Evolutionary conservation across 805 yeast genomes (phyloP), one percentile per base, ranked within the genome.

Genomic region (Sungouiella blattae): DNA sequence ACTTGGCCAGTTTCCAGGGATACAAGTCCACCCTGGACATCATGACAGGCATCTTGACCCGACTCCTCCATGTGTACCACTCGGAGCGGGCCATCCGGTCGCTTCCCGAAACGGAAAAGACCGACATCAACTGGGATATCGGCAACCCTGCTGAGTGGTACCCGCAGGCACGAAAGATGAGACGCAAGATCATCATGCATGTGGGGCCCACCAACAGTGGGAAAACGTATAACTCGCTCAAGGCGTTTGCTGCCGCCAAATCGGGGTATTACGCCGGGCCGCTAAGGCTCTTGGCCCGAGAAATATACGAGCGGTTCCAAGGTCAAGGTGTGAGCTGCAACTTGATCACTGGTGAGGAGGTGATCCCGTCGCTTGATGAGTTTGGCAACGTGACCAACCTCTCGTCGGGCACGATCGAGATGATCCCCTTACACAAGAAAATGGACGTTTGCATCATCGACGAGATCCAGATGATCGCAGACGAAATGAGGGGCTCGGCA

Each of bases 151-250:
- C 68, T 4, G 64, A 64, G 45, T 84, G 95, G 88, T 93, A 71
- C 50, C 96, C 98, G 0, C 78, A 71, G 29, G 94, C 98, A 0
- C 69, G 98, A 26, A 75, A 78, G 43, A 67, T 87, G 65, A 80
- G 78, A 44, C 68, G 99, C 26, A 80, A 83, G 33, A 71, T 93
- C 32, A 73, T 83, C n/a, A 75, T 93, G 79, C 99, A 93, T 56
- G 86, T 93, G 8, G 99, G 99, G 0, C 98, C 99, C 1, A 93
- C 99, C 0, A 93, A 93, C 57, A 81, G 93, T 46, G 99, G 99
- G 9, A 93, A 93, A 52, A 93, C 98, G 0, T 85, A 86, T 53
- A 73, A 76, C 31, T 95, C 98, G 0, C 62, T 93, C 30, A 70
- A 83, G 49, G 71, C 78, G 36, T 67, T 93, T 32, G 79, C 79